Conservation (phyloP, 179 eudicot species). For the Amaranthus tricolor region DNA sequence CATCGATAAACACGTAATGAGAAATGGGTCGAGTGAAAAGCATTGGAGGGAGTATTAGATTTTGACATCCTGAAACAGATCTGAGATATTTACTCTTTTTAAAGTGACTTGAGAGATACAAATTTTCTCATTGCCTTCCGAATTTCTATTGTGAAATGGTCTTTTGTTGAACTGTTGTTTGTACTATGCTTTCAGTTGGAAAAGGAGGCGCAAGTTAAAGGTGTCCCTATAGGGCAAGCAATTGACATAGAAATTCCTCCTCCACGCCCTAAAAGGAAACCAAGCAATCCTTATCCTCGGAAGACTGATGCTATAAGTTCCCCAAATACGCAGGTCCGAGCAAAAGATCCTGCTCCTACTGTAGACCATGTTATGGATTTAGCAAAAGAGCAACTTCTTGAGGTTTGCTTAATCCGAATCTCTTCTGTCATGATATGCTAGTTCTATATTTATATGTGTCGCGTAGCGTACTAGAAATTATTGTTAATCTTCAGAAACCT, state of each 20-base stretch:
- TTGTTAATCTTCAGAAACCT: constrained; percentile 45
- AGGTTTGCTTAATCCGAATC: constrained; percentile 43
- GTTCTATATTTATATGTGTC: not conserved
- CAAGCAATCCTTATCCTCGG: constrained; percentile 93
- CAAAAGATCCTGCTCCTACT: constrained; percentile 49
- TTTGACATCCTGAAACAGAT: not conserved
- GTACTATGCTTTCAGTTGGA: constrained; percentile 65
- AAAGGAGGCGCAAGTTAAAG: constrained; percentile 89
- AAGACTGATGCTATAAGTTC: constrained; percentile 51
- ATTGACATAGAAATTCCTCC: constrained; percentile 92
- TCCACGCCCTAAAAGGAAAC: constrained; percentile 97
- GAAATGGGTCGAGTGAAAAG: too few species aligned
- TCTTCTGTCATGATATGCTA: constrained; percentile 6
- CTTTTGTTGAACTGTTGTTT: constrained; percentile 8
- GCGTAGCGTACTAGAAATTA: constrained; percentile 13
- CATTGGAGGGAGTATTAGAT: too few species aligned
- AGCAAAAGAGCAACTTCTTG: constrained; percentile 52
- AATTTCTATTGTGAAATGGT: constrained; percentile 7
- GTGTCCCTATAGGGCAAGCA: constrained; percentile 69
- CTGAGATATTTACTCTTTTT: not conserved
- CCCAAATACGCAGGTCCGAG: constrained; percentile 37
- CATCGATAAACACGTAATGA: too few species aligned
- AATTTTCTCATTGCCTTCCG: constrained; percentile 15
- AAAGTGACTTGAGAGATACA: not conserved
- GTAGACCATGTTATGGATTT: constrained; percentile 41